A percentile compares a stretch with the other conserved stretches of the same genome.
phyloP scores from a whole-genome alignment of 345 rosid species.

The Heritiera fomes region DNA sequence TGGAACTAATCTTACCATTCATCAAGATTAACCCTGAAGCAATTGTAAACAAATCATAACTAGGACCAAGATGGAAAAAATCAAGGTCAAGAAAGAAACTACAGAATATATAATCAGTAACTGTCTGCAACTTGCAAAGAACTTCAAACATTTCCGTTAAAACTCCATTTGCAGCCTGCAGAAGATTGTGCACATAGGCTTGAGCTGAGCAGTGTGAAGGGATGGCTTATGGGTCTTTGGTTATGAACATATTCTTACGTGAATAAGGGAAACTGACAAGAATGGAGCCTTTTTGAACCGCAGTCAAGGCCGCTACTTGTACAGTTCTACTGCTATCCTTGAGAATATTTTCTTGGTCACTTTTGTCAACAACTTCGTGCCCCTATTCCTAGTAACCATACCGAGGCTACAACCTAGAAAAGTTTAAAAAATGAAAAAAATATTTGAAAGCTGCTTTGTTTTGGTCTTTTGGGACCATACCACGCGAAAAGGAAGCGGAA shows the following conservation, averaged over 20 bases:
- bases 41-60: background rate
- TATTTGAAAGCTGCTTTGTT: background rate
- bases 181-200: background rate
- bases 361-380: conserved; percentile 5
- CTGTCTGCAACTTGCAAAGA: conserved; percentile 15
- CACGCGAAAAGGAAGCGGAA: background rate
- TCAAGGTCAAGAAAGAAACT: background rate
- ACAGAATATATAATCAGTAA: background rate
- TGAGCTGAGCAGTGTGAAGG: background rate
- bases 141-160: background rate
- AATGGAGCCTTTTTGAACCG: too few relatives aligned
- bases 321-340: too few relatives aligned
- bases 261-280: too few relatives aligned
- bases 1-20: too few relatives aligned
- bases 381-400: background rate
- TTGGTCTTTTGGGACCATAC: background rate
- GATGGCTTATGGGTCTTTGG: too few relatives aligned
- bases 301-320: too few relatives aligned
- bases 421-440: background rate
- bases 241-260: too few relatives aligned
- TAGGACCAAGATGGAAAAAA: background rate
- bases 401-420: background rate
- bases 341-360: background rate
- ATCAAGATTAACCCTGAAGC: too few relatives aligned
- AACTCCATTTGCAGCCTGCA: background rate